These are phyloP conservation scores for Ormosia semicastrata DNA, from an alignment of 306 rosid species.

Conservation along the genomic window DNA sequence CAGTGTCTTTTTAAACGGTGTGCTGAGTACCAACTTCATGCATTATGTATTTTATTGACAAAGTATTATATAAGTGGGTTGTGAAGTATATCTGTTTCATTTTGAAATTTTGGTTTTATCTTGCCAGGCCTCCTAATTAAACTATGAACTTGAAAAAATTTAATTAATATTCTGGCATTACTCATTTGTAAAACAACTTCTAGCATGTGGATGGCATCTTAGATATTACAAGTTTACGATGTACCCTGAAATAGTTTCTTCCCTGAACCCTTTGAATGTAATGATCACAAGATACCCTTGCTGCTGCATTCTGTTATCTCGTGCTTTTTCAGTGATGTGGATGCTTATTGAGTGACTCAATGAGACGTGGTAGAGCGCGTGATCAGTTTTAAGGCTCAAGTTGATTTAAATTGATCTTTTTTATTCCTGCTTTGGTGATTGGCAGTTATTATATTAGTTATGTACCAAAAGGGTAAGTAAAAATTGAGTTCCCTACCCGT, in stretches of 20 bases:
- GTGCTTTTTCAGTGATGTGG: background rate
- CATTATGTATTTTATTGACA: conserved; percentile 14
- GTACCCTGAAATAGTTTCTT: background rate
- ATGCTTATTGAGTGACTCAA: background rate
- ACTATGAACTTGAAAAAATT: conserved; percentile 12
- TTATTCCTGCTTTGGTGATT: background rate
- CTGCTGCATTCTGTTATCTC: background rate
- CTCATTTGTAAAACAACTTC: background rate
- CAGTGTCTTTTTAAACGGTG: conserved; percentile 15
- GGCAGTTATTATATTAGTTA: background rate
- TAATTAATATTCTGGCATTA: background rate
- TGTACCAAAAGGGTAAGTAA: background rate
- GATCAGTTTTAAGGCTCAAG: background rate
- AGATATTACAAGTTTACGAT: background rate
- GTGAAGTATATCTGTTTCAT: conserved; percentile 21
- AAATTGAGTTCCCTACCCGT: background rate
- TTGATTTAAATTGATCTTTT: background rate
- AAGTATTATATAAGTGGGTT: conserved; percentile 19
- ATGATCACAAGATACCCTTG: background rate
- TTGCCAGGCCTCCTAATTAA: conserved; percentile 2
- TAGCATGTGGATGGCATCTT: conserved; percentile 11
- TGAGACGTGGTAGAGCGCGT: background rate
- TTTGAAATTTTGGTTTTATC: conserved; percentile 20
- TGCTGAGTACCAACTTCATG: conserved; percentile 10
- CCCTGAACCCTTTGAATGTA: conserved; percentile 1